Percentiles rank a stretch among this genome's conserved stretches.
These are phyloP conservation scores for Cystobasidiaceae sp. DNA, from an alignment of 1,284 basidiomycete genomes.

Conservation along the genomic window DNA sequence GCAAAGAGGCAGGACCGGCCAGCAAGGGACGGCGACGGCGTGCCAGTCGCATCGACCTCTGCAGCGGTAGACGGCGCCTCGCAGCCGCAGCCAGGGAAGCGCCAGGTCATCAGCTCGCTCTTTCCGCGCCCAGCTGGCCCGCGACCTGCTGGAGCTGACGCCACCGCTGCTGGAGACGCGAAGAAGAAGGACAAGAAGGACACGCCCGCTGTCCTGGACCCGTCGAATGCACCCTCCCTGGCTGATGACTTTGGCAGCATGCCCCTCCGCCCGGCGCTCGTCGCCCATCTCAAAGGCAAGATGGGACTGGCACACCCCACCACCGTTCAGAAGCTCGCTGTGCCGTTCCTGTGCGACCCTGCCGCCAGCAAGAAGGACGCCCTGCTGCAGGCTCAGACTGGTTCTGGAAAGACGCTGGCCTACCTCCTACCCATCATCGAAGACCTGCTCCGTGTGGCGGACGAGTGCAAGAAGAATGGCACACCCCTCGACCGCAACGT, in stretches of 20 bases:
- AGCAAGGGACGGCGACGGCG: not conserved
- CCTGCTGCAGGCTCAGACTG: slow-evolving; percentile 95
- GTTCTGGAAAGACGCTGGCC: slow-evolving; percentile 93
- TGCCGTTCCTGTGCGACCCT: slow-evolving; percentile 62
- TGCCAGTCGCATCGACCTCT: not conserved
- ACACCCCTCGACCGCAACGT: slow-evolving; percentile 62
- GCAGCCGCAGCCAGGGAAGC: slow-evolving; percentile 3
- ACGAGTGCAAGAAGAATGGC: slow-evolving; percentile 48
- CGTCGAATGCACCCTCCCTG: slow-evolving; percentile 74
- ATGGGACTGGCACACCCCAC: slow-evolving; percentile 83
- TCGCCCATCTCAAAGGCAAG: slow-evolving; percentile 69
- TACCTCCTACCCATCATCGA: slow-evolving; percentile 95
- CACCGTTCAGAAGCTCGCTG: slow-evolving; percentile 75
- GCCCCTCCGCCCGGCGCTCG: slow-evolving; percentile 74
- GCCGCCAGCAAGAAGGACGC: slow-evolving; percentile 59
- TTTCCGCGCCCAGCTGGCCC: slow-evolving; percentile 60
- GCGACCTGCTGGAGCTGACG: slow-evolving; percentile 12
- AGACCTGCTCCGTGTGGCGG: slow-evolving; percentile 81
- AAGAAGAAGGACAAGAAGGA: slow-evolving; percentile 23
- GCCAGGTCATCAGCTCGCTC: slow-evolving; percentile 76
- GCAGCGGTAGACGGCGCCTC: not conserved
- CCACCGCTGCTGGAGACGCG: slow-evolving; percentile 46
- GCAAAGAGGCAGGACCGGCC: too few relatives aligned
- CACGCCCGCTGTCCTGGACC: slow-evolving; percentile 49
- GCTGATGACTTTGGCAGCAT: slow-evolving; percentile 67